Evolutionary conservation across 768 basidiomycete genomes (phyloP).

Genomic region (Tubosaeta sp.): DNA sequence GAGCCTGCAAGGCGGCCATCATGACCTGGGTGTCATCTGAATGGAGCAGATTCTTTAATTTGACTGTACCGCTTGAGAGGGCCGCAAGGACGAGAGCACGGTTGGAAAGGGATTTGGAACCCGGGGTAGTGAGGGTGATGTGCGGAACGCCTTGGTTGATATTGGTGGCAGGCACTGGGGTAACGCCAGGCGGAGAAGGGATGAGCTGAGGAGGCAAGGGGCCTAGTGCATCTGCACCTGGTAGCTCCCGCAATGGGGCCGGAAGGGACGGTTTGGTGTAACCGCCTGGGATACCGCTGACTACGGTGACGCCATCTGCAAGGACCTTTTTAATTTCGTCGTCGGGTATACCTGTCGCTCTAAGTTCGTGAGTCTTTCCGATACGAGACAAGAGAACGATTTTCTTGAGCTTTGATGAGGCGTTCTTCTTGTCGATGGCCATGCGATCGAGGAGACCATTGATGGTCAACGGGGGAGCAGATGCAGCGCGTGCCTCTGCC

Average conservation of each 20-base stretch:
- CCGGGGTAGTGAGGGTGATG: slow-evolving; percentile 85
- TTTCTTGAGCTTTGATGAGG: slow-evolving; percentile 80
- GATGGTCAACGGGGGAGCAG: slow-evolving; percentile 43
- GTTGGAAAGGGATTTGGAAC: slow-evolving; percentile 96
- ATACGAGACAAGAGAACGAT: slow-evolving; percentile 89
- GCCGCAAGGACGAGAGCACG: slow-evolving; percentile 92
- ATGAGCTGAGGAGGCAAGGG: slow-evolving; percentile 20
- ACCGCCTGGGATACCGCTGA: slow-evolving; percentile 54
- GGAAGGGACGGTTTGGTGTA: slow-evolving; percentile 42
- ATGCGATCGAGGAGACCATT: slow-evolving; percentile 87
- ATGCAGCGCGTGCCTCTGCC: slow-evolving; percentile 17
- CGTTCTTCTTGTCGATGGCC: slow-evolving; percentile 98
- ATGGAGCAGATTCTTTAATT: slow-evolving; percentile 86
- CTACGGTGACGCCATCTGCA: slow-evolving; percentile 72
- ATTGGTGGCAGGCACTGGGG: not conserved
- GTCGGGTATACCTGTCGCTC: slow-evolving; percentile 84
- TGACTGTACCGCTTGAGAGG: slow-evolving; percentile 82
- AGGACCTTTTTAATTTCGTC: slow-evolving; percentile 77
- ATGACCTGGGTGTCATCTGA: slow-evolving; percentile 99
- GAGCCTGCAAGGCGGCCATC: slow-evolving; percentile 89
- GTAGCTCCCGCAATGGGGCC: slow-evolving; percentile 30
- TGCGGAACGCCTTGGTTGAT: slow-evolving; percentile 13
- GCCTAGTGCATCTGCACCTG: slow-evolving; percentile 10
- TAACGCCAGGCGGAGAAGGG: slow-evolving; percentile 1
- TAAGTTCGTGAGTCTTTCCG: slow-evolving; percentile 87